Percentiles rank a stretch among this genome's conserved stretches.
phyloP scores from a whole-genome alignment of 2,329 filamentous ascomycete genomes.

The Kalaharituber pfeilii region DNA sequence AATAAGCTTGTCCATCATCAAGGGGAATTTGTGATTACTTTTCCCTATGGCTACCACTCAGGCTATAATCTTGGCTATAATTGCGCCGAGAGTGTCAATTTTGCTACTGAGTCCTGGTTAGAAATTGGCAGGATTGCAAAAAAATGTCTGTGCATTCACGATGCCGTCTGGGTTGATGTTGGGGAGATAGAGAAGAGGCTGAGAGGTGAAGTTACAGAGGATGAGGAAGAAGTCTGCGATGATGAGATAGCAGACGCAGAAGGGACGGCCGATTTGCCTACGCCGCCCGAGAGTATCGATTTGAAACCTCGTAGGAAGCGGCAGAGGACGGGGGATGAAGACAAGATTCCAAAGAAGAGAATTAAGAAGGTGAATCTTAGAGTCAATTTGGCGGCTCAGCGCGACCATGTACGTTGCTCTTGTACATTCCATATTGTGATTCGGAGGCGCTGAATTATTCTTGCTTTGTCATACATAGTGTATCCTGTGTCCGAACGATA shows the following conservation, averaged over 20 bases:
- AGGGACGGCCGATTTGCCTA: slow-evolving; percentile 51
- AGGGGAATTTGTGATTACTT: slow-evolving; percentile 95
- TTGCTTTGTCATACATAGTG: slow-evolving; percentile 32
- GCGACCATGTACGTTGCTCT: slow-evolving; percentile 21
- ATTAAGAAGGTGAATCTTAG: slow-evolving; percentile 31
- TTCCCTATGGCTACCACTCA: slow-evolving; percentile 95
- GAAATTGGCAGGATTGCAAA: slow-evolving; percentile 91
- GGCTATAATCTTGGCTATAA: slow-evolving; percentile 98
- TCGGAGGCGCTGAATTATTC: background rate
- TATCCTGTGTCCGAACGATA: slow-evolving; percentile 79
- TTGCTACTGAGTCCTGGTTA: slow-evolving; percentile 86
- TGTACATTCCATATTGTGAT: background rate
- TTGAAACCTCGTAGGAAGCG: slow-evolving; percentile 17
- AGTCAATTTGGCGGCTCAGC: slow-evolving; percentile 37
- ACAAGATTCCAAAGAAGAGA: slow-evolving; percentile 6
- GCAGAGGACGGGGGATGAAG: slow-evolving; percentile 13
- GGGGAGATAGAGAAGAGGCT: slow-evolving; percentile 89
- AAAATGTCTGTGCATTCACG: slow-evolving; percentile 89
- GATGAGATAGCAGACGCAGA: slow-evolving; percentile 51
- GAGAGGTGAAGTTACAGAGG: slow-evolving; percentile 63
- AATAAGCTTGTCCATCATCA: slow-evolving; percentile 92
- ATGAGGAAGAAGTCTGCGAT: slow-evolving; percentile 64
- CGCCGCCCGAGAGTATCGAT: slow-evolving; percentile 54
- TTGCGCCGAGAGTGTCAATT: slow-evolving; percentile 96
- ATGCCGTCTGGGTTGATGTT: slow-evolving; percentile 97